Evolutionary conservation across 1,139 yeast genomes (phyloP), one percentile per base, ranked within the genome.

Genomic region (Meyerozyma smithsonii): DNA sequence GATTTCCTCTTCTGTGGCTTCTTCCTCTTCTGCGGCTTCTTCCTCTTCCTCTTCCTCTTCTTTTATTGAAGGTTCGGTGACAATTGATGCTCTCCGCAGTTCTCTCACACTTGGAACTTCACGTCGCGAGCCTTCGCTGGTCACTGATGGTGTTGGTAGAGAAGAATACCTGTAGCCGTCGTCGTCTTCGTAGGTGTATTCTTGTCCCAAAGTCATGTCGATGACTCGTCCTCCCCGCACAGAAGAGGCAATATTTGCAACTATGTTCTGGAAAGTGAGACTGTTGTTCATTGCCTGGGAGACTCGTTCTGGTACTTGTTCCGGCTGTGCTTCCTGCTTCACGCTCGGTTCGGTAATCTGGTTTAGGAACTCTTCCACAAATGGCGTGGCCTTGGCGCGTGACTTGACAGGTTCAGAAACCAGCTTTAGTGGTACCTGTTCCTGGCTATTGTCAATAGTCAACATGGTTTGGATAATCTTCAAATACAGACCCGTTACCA

Each of bases 401-500:
- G 6, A 17, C 32, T 17, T 35, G 15, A 8, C 19, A 11, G 14
- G 20, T 25, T 7, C 35, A 12, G 15, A 39, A 6, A 10, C 38
- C 18, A 21, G 15, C 32, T 39, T 21, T 7, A 36, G 26, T 8
- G 43, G 42, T 30, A 46, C 33, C 2, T 44, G 5, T 21, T 38
- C 42, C 17, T 39, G 37, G 11, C 44, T 34, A 2, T 20, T 6
- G 7, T 32, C 25, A 11, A 19, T 8, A 3, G 37, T 35, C 15
- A 48, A 30, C 8, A 47, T 32, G 2, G 36, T 18, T 7, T 41
- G 33, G 8, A 43, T 42, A 8, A 45, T 30, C 28, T 42, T 34
- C 14, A 48, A 39, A 34, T 45, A 45, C 30, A 51, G 28, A 4
- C 61, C 61, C 1, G 57, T 46, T 3, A 49, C 24, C 11, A 46